These are phyloP conservation scores for Leccinum subgranulosum DNA, from an alignment of 768 basidiomycete species.

Conservation along the genomic window DNA sequence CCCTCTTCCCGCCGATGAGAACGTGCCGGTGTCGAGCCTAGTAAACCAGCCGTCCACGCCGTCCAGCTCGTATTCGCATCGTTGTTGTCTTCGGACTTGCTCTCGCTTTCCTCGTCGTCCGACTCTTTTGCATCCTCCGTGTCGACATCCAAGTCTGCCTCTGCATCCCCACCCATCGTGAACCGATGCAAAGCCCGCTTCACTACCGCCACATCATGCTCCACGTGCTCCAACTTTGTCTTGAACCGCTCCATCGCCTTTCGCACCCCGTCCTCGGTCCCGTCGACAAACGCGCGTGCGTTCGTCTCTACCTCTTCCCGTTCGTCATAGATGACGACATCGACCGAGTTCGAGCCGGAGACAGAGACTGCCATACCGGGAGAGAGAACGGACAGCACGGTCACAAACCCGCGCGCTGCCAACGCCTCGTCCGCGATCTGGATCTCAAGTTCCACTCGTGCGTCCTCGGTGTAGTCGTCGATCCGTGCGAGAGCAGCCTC, in stretches of 20 bases:
- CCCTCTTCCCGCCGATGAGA: neutral
- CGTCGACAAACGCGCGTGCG: conserved; percentile 40
- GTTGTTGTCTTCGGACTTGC: neutral
- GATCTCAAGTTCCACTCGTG: conserved; percentile 81
- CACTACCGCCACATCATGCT: conserved; percentile 72
- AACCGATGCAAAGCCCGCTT: conserved; percentile 56
- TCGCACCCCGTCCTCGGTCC: conserved; percentile 13
- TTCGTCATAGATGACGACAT: conserved; percentile 1
- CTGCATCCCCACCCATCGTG: neutral
- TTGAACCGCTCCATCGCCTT: conserved; percentile 48
- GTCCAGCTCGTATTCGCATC: conserved; percentile 29
- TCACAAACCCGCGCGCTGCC: conserved; percentile 61
- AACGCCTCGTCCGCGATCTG: conserved; percentile 69
- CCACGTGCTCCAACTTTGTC: conserved; percentile 65
- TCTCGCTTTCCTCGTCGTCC: neutral
- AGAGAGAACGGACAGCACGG: conserved; percentile 53
- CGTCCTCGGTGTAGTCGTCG: conserved; percentile 74
- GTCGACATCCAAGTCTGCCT: accelerated
- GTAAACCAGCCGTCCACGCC: conserved; percentile 59
- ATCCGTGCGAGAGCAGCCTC: conserved; percentile 56
- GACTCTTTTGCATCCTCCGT: neutral
- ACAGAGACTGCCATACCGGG: conserved; percentile 35
- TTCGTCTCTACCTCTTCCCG: conserved; percentile 44
- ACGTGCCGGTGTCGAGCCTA: conserved; percentile 25
- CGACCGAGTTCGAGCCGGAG: neutral